Percentiles rank a stretch among this genome's conserved stretches.
These are phyloP conservation scores for Speleostelium caveatum DNA, from an alignment of 78 protist genomes.

Conservation along the genomic window DNA sequence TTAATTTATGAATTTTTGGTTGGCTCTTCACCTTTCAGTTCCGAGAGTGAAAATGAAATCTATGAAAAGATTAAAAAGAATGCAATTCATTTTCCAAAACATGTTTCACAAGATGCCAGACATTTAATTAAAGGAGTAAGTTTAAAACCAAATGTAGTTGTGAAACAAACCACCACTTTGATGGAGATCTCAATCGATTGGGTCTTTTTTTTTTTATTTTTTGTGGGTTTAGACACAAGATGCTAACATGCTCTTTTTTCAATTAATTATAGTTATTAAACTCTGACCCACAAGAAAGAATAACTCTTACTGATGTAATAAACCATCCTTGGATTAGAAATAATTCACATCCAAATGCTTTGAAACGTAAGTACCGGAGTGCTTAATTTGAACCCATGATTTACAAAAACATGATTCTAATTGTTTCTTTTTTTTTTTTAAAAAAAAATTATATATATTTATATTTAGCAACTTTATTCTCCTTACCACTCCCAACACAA, in stretches of 20 bases:
- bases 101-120: slow-evolving; percentile 48
- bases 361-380: slow-evolving; percentile 62
- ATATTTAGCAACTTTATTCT: no score
- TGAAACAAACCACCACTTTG: not conserved
- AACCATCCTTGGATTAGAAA: slow-evolving; percentile 78
- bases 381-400: no score
- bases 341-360: slow-evolving; percentile 63
- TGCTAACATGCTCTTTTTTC: not conserved
- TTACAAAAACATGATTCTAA: no score
- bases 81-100: slow-evolving; percentile 40
- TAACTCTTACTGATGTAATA: slow-evolving; percentile 35
- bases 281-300: slow-evolving; percentile 67
- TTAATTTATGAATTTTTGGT: slow-evolving; percentile 90
- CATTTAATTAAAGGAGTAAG: slow-evolving; percentile 62
- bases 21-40: slow-evolving; percentile 55
- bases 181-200: not conserved
- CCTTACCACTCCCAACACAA: no score
- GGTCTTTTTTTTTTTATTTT: not conserved
- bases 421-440: no score
- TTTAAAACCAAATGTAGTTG: no score
- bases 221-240: not conserved
- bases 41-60: slow-evolving; percentile 9
- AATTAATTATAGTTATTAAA: slow-evolving; percentile 9
- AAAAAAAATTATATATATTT: no score
- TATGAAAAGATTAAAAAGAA: slow-evolving; percentile 11